These are phyloP conservation scores for Suillus bovinus DNA, from an alignment of 768 basidiomycete species.

Conservation along the genomic window DNA sequence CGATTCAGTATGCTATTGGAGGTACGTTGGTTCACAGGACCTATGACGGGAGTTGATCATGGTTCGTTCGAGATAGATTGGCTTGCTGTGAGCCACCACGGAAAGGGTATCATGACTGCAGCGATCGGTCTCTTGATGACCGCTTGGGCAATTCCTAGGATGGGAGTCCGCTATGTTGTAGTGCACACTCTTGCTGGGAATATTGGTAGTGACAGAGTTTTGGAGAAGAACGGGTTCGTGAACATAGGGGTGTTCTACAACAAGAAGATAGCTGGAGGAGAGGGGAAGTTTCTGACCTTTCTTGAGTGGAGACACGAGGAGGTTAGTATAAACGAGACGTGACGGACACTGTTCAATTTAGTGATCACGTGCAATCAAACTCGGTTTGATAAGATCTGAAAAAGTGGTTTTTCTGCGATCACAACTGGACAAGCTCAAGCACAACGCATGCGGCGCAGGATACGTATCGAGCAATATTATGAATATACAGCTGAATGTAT, in stretches of 20 bases:
- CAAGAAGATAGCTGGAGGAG: conserved; percentile 39
- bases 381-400: not conserved
- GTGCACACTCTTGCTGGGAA: conserved; percentile 53
- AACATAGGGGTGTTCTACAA: conserved; percentile 40
- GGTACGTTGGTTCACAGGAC: conserved; percentile 37
- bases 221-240: conserved; percentile 65
- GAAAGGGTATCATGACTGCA: conserved; percentile 74
- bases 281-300: conserved; percentile 35
- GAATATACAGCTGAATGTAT: too few species aligned
- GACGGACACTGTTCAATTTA: not conserved
- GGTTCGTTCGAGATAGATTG: conserved; percentile 45
- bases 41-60: not conserved
- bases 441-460: too few species aligned
- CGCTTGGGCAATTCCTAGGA: conserved; percentile 64
- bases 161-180: conserved; percentile 49
- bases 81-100: conserved; percentile 59
- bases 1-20: conserved; percentile 62
- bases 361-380: not conserved
- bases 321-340: too few species aligned
- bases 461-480: too few species aligned
- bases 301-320: conserved; percentile 32
- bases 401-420: not conserved
- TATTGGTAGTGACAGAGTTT: conserved; percentile 59
- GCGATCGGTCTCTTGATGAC: conserved; percentile 54
- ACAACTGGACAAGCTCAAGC: too few species aligned